Conservation (phyloP, 2,329 filamentous ascomycete genomes). For the Arthrobotrys musiformis region DNA sequence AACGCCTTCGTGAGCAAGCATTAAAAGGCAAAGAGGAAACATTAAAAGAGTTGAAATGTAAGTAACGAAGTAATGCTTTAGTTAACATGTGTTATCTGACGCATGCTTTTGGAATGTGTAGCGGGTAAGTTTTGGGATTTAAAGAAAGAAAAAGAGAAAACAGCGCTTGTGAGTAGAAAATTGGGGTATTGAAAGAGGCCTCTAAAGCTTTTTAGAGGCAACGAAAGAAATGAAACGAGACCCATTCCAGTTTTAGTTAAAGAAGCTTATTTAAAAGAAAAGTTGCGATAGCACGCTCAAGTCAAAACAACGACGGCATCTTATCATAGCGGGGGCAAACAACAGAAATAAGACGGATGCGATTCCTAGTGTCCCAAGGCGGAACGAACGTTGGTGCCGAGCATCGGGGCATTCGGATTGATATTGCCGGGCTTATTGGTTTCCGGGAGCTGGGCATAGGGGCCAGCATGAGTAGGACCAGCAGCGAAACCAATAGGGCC, state of each 20-base stretch:
- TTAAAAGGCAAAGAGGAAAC: neutral
- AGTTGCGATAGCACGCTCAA: neutral
- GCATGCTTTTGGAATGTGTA: neutral
- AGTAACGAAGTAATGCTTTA: neutral
- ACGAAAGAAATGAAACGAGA: slow-evolving; percentile 7
- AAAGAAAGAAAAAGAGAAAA: slow-evolving; percentile 4
- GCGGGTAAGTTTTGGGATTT: neutral
- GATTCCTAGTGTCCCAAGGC: slow-evolving; percentile 31
- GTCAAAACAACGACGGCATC: neutral
- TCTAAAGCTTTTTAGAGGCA: neutral
- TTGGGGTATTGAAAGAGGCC: neutral
- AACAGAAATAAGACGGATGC: slow-evolving; percentile 12
- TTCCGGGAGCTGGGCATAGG: slow-evolving; percentile 35
- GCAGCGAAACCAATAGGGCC: neutral
- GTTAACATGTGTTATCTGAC: neutral
- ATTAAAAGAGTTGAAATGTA: neutral
- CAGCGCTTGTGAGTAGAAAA: neutral
- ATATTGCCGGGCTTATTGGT: slow-evolving; percentile 19
- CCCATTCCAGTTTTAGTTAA: neutral
- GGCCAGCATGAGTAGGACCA: slow-evolving; percentile 30
- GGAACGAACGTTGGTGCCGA: slow-evolving; percentile 22
- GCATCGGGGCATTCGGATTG: neutral
- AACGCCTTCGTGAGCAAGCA: neutral
- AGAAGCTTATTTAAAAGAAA: neutral
- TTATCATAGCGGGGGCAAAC: neutral